Base-by-base conservation (phyloP, 768 basidiomycete species). In the Russula brevipes region DNA sequence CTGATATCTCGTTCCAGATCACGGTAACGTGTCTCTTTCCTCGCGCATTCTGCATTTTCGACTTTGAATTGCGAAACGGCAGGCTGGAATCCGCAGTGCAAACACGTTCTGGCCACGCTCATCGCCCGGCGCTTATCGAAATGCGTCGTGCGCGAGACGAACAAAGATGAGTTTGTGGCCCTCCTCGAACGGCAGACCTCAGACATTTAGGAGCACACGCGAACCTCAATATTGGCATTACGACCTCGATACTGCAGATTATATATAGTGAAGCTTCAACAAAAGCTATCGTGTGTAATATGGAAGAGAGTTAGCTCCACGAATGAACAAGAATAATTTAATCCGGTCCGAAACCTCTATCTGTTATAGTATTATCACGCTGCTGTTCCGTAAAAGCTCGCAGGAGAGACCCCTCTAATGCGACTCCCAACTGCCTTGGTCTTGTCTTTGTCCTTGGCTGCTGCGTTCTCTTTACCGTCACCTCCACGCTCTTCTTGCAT, bases 51-150 rank as follows among this genome's bases (percentile, higher is more conserved):
- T 45, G n/a, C 46, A 2, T n/a, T 24, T 24, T 24, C 24, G 24
- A 24, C 24, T 24, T 24, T 24, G 24, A 24, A 47, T 17, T 56
- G 59, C 39, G 46, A 41, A 17, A 17, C 24, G 51, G 7, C 9
- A 14, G 36, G 35, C 1, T 16, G 10, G 10, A 35, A 57, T 41
- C 33, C 19, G 16, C 66, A 92, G 91, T 93, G 91, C 70, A 92
- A 93, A 71, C 91, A 93, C 71, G 72, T 89, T 3, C 77, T 93
- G 31, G 91, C 90, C 3, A 79, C 81, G 12, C 75, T 78, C 14
- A 75, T 93, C 14, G 87, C 87, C 2, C 73, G 81, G 33, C 81
- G 78, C 56, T 72, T 89, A 54, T 75, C 75, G 4, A 77, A 77
- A 58, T 84, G 78, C 63, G 68, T 82, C 42, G 80, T 86, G 57